Evolutionary conservation across 1,284 basidiomycete genomes (phyloP).

Genomic region (Lentinula novae-zelandiae): DNA sequence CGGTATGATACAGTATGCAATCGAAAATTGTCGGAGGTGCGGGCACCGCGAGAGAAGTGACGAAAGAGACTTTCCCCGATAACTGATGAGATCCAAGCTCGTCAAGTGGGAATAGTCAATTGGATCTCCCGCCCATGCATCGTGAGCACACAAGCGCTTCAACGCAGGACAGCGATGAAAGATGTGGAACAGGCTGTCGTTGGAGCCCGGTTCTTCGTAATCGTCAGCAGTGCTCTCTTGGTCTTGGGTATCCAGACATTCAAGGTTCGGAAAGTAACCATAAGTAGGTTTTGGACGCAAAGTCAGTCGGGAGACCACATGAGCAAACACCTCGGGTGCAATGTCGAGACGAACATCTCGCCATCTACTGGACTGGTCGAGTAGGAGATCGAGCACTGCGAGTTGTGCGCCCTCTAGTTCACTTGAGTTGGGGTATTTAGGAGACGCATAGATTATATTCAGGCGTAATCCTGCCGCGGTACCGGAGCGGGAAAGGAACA

Average conservation of each 20-base stretch:
- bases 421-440: too few species aligned
- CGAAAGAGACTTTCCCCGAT: background rate
- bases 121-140: background rate
- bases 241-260: background rate
- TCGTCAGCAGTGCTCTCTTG: background rate
- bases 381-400: background rate
- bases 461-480: background rate
- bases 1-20: background rate
- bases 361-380: background rate
- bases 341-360: background rate
- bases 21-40: background rate
- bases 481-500: background rate
- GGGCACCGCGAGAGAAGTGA: background rate
- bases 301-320: background rate
- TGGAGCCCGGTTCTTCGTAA: background rate
- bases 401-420: background rate
- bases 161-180: background rate
- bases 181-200: background rate
- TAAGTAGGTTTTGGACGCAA: background rate
- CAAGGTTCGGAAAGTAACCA: constrained; percentile 1
- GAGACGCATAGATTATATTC: background rate
- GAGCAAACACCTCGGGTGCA: background rate
- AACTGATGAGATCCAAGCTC: background rate
- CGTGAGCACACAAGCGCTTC: background rate
- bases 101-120: background rate